Evolutionary conservation across 2,329 filamentous ascomycete species (phyloP).

Genomic region (Biscogniauxia mediterranea): DNA sequence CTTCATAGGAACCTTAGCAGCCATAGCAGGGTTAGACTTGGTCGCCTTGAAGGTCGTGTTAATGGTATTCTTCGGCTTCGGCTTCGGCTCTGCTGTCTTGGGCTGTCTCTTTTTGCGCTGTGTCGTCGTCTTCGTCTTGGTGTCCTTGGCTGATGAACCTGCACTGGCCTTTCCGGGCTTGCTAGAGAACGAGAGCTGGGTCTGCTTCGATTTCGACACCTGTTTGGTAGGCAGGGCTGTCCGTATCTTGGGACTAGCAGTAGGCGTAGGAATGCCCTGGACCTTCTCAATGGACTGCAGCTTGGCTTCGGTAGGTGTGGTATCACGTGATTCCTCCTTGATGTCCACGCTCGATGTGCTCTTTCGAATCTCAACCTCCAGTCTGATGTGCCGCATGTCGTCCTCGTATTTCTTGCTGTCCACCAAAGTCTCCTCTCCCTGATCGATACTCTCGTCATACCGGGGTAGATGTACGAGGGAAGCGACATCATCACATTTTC

Average conservation of each 20-base stretch:
- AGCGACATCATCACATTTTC: slow-evolving; percentile 86
- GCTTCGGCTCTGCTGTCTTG: slow-evolving; percentile 44
- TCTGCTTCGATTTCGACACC: slow-evolving; percentile 48
- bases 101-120: slow-evolving; percentile 39
- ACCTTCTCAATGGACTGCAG: slow-evolving; percentile 41
- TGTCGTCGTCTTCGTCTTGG: slow-evolving; percentile 32
- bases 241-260: slow-evolving; percentile 52
- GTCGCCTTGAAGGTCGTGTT: slow-evolving; percentile 31
- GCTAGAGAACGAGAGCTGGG: slow-evolving; percentile 45
- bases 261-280: slow-evolving; percentile 56
- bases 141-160: slow-evolving; percentile 32
- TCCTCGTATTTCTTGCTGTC: slow-evolving; percentile 44
- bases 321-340: slow-evolving; percentile 26
- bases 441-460: slow-evolving; percentile 54
- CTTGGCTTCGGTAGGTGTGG: slow-evolving; percentile 32
- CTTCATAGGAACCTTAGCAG: slow-evolving; percentile 28
- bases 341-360: slow-evolving; percentile 18
- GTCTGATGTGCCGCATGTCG: slow-evolving; percentile 36
- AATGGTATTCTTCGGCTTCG: slow-evolving; percentile 31
- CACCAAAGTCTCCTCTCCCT: slow-evolving; percentile 47
- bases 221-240: slow-evolving; percentile 41
- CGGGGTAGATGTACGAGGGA: slow-evolving; percentile 62
- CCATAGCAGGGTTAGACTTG: slow-evolving; percentile 12
- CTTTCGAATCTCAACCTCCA: slow-evolving; percentile 43
- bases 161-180: slow-evolving; percentile 23